Conservation (phyloP, 129 eudicot genomes). For the Flaveria robusta region DNA sequence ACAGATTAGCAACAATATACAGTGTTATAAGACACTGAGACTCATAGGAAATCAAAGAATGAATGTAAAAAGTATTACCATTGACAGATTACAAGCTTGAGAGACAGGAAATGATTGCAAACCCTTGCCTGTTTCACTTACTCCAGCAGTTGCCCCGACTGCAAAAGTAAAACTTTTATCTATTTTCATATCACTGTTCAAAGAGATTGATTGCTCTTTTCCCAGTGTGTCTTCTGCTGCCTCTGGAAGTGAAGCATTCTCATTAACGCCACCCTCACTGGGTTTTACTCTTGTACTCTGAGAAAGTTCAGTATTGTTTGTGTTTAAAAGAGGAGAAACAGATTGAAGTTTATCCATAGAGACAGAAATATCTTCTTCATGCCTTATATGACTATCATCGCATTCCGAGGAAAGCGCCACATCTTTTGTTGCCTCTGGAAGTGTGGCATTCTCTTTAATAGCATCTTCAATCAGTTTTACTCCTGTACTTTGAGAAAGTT, state of each 20-base stretch:
- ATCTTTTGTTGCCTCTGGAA: slow-evolving; percentile 30
- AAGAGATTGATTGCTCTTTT: slow-evolving; percentile 23
- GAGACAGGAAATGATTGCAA: slow-evolving; percentile 1
- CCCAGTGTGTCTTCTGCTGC: slow-evolving; percentile 21
- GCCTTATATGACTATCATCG: slow-evolving; percentile 16
- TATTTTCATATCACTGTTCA: slow-evolving; percentile 36
- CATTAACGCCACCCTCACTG: slow-evolving; percentile 27
- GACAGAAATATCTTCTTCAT: slow-evolving; percentile 36
- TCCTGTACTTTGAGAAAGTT: slow-evolving; percentile 36
- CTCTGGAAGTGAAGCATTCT: slow-evolving; percentile 27
- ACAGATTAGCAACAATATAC: neutral
- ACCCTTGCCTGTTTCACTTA: slow-evolving; percentile 37
- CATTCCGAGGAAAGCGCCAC: slow-evolving; percentile 32
- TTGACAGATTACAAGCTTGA: slow-evolving; percentile 36
- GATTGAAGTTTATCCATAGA: slow-evolving; percentile 40
- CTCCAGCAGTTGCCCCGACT: slow-evolving; percentile 44
- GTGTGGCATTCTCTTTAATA: slow-evolving; percentile 25
- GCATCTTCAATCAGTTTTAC: slow-evolving; percentile 25
- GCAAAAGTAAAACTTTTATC: slow-evolving; percentile 62
- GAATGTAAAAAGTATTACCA: slow-evolving; percentile 27
- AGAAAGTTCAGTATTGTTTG: slow-evolving; percentile 37
- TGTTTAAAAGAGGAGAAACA: slow-evolving; percentile 29
- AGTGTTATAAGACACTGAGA: neutral
- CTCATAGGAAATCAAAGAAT: slow-evolving; percentile 13
- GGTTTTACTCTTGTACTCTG: slow-evolving; percentile 32